Conservation (phyloP, 129 eudicot genomes). For the sunflower (Helianthus annuus) region HanXRQr2.0-SUNRISE NC_035443.2:181949777-181950276, state of each 20-base stretch:
- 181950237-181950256: no score
- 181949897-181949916: not conserved
- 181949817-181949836: not conserved
- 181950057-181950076: constrained; percentile 25
- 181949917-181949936: constrained; percentile 36
- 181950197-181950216: no score
- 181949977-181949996: constrained; percentile 6
- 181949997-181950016: constrained; percentile 32
- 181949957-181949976: constrained; percentile 29
- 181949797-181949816: constrained; percentile 12
- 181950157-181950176: not conserved
- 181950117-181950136: not conserved
- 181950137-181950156: not conserved
- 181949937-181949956: constrained; percentile 10
- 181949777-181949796: constrained; percentile 29
- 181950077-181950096: constrained; percentile 11
- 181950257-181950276: no score
- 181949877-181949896: not conserved
- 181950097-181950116: not conserved
- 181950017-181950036: constrained; percentile 29
- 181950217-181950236: no score
- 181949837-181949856: not conserved
- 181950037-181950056: constrained; percentile 22
- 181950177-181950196: no score
- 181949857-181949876: not conserved